A percentile compares a stretch with the other conserved stretches of the same genome.
Conservation (phyloP, 2,329 filamentous ascomycete genomes). For the Penicillium sp. region DNA sequence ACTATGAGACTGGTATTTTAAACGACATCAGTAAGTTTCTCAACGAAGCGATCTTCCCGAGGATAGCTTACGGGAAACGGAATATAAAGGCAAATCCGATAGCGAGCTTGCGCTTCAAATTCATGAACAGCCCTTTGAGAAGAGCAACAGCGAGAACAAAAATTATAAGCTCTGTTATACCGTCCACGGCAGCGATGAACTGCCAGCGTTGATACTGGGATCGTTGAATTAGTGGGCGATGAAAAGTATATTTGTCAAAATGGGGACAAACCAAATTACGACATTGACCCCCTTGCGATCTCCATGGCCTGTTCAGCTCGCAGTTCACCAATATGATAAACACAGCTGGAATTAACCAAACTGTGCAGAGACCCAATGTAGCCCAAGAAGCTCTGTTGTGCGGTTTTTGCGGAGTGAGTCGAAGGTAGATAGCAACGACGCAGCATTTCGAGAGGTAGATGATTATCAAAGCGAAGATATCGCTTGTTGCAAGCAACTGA, state of each 20-base stretch:
- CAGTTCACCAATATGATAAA: conserved; percentile 49
- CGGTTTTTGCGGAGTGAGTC: conserved; percentile 48
- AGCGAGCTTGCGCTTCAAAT: conserved; percentile 35
- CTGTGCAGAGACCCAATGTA: conserved; percentile 41
- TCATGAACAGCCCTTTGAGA: conserved; percentile 38
- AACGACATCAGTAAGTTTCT: conserved; percentile 6
- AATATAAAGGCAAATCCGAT: conserved; percentile 40
- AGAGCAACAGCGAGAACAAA: conserved; percentile 35
- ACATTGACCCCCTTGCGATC: conserved; percentile 28
- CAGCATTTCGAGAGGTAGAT: conserved; percentile 45
- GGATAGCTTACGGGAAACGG: conserved; percentile 39
- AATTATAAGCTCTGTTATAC: conserved; percentile 40
- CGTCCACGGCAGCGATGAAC: conserved; percentile 40
- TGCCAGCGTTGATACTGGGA: conserved; percentile 37
- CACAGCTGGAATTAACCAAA: conserved; percentile 45
- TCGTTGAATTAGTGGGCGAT: background rate
- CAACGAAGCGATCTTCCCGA: background rate
- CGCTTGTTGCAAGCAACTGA: conserved; percentile 39
- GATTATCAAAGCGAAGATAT: conserved; percentile 50
- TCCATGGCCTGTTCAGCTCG: conserved; percentile 44
- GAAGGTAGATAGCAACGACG: conserved; percentile 50
- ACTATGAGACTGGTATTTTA: conserved; percentile 37
- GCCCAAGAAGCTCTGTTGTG: conserved; percentile 43
- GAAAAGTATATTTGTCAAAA: background rate
- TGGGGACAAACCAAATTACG: conserved; percentile 26